phyloP scores from a whole-genome alignment of 2,329 filamentous ascomycete species.

The Fusarium albidum region DNA sequence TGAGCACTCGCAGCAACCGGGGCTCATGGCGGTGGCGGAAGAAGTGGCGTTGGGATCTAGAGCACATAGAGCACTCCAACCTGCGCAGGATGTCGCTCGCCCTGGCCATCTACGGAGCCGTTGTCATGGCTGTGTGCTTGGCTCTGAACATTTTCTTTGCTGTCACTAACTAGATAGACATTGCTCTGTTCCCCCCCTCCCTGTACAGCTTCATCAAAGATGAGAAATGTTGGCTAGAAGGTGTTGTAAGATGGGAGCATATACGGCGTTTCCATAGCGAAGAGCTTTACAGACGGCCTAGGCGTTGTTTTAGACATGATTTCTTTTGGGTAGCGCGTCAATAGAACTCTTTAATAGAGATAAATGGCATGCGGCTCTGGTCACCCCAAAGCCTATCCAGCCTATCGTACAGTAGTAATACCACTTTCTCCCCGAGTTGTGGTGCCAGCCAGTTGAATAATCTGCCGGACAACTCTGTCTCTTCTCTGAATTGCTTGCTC shows the following conservation, averaged over 20 bases:
- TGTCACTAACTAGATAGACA: slow-evolving; percentile 58
- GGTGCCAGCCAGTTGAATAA: neutral
- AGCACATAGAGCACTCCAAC: slow-evolving; percentile 70
- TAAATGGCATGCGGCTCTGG: slow-evolving; percentile 7
- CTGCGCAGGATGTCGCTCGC: slow-evolving; percentile 78
- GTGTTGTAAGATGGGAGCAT: slow-evolving; percentile 32
- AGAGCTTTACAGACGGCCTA: slow-evolving; percentile 23
- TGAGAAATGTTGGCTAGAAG: slow-evolving; percentile 31
- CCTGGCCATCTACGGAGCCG: slow-evolving; percentile 81
- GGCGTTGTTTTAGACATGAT: slow-evolving; percentile 37
- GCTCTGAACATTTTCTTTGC: slow-evolving; percentile 83
- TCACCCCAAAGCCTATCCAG: slow-evolving; percentile 1
- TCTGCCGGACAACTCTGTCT: slow-evolving; percentile 1
- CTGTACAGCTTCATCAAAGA: slow-evolving; percentile 29
- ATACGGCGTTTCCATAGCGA: slow-evolving; percentile 33
- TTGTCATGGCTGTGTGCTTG: slow-evolving; percentile 91
- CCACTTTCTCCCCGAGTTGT: neutral
- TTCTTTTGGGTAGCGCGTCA: slow-evolving; percentile 29
- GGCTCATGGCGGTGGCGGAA: slow-evolving; percentile 59
- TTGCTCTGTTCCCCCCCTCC: slow-evolving; percentile 9
- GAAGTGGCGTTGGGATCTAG: slow-evolving; percentile 66
- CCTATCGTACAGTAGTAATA: slow-evolving; percentile 33
- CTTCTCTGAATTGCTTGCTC: slow-evolving; percentile 4
- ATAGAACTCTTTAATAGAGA: slow-evolving; percentile 34
- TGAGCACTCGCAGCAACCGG: slow-evolving; percentile 37